phyloP scores from a whole-genome alignment of 2,329 filamentous ascomycete species.

The Pseudophaeomoniella oleicola region DNA sequence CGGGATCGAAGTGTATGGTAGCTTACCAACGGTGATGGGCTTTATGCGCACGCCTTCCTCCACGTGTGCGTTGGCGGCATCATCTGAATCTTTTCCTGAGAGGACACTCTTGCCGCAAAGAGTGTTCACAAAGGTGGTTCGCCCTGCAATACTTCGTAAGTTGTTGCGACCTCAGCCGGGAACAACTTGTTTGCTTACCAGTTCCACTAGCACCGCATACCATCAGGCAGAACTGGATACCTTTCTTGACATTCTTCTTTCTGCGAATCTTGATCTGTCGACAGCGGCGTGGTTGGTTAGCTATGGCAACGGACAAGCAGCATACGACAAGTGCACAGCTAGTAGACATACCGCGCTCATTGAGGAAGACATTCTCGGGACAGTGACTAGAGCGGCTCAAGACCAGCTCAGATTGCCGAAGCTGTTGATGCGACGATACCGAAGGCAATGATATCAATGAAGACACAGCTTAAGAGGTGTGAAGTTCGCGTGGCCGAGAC shows the following conservation, averaged over 20 bases:
- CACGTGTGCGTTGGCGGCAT: constrained; percentile 72
- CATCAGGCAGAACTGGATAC: constrained; percentile 99
- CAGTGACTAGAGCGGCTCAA: constrained; percentile 3
- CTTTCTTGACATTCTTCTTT: constrained; percentile 99
- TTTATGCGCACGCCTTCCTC: constrained; percentile 98
- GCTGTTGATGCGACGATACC: constrained; percentile 2
- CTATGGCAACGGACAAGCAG: constrained; percentile 1
- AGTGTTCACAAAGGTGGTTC: constrained; percentile 98
- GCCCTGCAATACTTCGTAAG: constrained; percentile 45
- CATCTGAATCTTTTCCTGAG: constrained; percentile 81
- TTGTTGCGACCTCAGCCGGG: constrained; percentile 4
- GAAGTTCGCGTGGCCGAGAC: neutral
- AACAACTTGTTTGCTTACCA: constrained; percentile 42
- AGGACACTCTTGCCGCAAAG: constrained; percentile 93
- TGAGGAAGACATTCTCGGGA: constrained; percentile 16
- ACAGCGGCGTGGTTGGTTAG: constrained; percentile 3
- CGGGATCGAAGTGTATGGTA: constrained; percentile 2
- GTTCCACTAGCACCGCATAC: constrained; percentile 98
- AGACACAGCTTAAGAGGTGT: no score
- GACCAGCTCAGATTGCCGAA: neutral
- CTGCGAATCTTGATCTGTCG: constrained; percentile 83
- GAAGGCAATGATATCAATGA: no score
- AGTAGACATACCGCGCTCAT: constrained; percentile 12
- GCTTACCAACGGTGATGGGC: constrained; percentile 87
- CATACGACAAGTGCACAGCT: neutral